A percentile compares a stretch with the other conserved stretches of the same genome.
Conservation (phyloP, 345 rosid species). For the Iberis pinnata region DNA sequence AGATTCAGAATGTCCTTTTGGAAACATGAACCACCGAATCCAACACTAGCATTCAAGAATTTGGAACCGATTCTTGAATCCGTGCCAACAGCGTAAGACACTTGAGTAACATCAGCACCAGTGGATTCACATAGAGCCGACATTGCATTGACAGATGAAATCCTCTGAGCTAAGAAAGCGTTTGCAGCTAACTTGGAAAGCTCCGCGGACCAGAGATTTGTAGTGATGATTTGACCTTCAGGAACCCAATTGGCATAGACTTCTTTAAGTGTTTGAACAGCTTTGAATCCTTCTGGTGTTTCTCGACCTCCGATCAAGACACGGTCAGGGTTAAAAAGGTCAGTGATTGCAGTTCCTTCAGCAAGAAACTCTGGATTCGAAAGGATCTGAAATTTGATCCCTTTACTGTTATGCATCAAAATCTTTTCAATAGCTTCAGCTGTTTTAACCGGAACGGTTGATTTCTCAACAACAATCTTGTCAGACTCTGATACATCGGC, state of each 20-base stretch:
- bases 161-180: conserved; percentile 91
- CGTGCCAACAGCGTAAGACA: conserved; percentile 73
- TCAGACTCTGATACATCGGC: conserved; percentile 83
- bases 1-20: conserved; percentile 85
- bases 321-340: conserved; percentile 70
- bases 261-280: conserved; percentile 60
- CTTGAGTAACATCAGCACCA: conserved; percentile 75
- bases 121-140: conserved; percentile 86
- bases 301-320: conserved; percentile 90
- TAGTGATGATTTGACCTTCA: conserved; percentile 59
- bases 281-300: conserved; percentile 74
- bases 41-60: conserved; percentile 82
- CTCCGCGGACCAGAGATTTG: conserved; percentile 95
- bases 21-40: conserved; percentile 90
- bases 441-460: conserved; percentile 85
- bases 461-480: conserved; percentile 89
- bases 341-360: conserved; percentile 79
- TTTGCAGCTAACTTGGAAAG: conserved; percentile 91
- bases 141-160: conserved; percentile 90
- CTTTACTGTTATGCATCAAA: conserved; percentile 83
- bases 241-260: conserved; percentile 91
- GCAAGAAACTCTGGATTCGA: conserved; percentile 94
- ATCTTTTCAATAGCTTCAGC: conserved; percentile 94
- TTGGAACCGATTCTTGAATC: conserved; percentile 82
- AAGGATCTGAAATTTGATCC: conserved; percentile 83